phyloP scores from a whole-genome alignment of 768 basidiomycete species.

The Suillus hirtellus region DNA sequence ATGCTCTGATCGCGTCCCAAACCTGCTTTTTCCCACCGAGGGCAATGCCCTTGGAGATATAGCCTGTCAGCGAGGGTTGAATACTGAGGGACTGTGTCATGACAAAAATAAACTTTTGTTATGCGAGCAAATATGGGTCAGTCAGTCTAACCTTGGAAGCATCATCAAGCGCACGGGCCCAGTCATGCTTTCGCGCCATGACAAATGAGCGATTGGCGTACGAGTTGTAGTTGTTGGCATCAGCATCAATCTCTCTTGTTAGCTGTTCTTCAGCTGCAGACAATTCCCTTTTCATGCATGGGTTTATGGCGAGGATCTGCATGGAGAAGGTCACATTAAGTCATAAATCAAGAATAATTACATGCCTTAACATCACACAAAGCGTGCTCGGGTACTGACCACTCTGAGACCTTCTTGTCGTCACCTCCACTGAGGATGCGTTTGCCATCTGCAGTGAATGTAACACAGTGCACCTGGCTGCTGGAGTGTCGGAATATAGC shows the following conservation, averaged over 20 bases:
- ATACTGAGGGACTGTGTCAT: background rate
- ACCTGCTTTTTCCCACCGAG: background rate
- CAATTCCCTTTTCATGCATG: background rate
- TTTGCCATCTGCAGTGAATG: background rate
- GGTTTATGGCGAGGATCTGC: background rate
- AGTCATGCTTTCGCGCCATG: background rate
- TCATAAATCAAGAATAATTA: no score
- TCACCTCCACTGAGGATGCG: background rate
- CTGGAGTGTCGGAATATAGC: background rate
- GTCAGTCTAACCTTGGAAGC: background rate
- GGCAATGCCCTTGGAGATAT: background rate
- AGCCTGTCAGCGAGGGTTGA: background rate
- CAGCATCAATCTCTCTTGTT: background rate
- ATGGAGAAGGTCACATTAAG: no score
- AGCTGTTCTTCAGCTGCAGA: background rate
- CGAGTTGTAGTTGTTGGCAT: background rate
- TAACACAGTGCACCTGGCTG: background rate
- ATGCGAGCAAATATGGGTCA: no score
- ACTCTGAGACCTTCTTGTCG: background rate
- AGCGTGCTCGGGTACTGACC: background rate
- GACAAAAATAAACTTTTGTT: background rate
- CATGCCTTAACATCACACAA: background rate
- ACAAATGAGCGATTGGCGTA: background rate
- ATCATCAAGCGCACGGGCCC: background rate
- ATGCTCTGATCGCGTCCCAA: background rate